Evolutionary conservation across 176 grass and related monocot genomes (phyloP), one percentile per base, ranked within the genome.

Genomic region (Musa troglodytarum): DNA sequence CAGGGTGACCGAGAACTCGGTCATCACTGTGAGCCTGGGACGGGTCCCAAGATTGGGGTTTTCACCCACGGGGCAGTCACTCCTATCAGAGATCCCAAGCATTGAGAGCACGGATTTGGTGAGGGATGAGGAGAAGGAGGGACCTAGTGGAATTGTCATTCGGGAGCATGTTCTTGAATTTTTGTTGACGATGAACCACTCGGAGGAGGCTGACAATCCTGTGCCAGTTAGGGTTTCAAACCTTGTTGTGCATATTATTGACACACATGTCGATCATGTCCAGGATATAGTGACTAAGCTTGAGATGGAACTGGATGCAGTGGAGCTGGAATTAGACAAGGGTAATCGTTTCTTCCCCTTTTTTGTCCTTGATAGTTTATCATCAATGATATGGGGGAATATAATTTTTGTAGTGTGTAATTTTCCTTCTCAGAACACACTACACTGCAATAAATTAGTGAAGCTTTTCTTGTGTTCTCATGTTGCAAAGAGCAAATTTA

Each of bases 261-360:
- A 87, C 34, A 97, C 90, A 19, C 93, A 97, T 81, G 82, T 97
- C 0, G 93, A 92, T 82, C 93, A 97, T 54, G 87, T 90, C 76
- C 93, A 97, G 84, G 93, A 97, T 85, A 97, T 97, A 70, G 87
- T 97, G 61, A 90, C 93, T 62, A 85, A 88, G 52, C 86, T 92
- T 71, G 90, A 97, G 83, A 88, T 92, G 93, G 93, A 97, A 19
- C 82, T 97, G 62, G 90, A 97, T 79, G 56, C 69, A 53, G 76
- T 97, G 72, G 93, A 97, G 82, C 87, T 97, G 68, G 82, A 92
- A 76, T 79, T 97, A 14, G 93, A 97, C 74, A 97, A 88, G 88
- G 89, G 93, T 97, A 52, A 66, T 71, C 50, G 79, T 74, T 87
- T 81, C 22, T 10, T 56, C 22, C 34, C 34, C 34, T 10, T 23